Conservation (phyloP, 352 stramenopile genomes). For the Plasmopara halstedii region DNA sequence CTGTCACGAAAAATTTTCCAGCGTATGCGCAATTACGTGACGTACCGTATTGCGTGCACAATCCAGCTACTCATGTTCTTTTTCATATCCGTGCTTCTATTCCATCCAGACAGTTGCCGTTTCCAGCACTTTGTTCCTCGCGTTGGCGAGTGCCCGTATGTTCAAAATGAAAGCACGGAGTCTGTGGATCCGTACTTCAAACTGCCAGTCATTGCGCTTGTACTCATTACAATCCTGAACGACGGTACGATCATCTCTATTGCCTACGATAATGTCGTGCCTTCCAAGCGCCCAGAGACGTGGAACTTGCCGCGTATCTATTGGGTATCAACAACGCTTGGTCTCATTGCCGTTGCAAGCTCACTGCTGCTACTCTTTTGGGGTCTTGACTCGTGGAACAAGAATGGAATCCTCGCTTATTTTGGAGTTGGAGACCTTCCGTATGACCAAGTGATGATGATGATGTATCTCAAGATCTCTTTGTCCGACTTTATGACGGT, state of each 20-base stretch:
- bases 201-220: constrained; percentile 89
- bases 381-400: constrained; percentile 80
- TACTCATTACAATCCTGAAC: constrained; percentile 94
- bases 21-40: constrained; percentile 92
- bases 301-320: constrained; percentile 74
- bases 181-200: constrained; percentile 79
- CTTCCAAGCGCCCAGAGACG: constrained; percentile 53
- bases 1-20: constrained; percentile 91
- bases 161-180: constrained; percentile 36
- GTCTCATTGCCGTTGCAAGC: constrained; percentile 66
- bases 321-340: constrained; percentile 44
- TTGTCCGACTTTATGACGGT: constrained; percentile 92
- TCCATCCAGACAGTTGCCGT: constrained; percentile 75
- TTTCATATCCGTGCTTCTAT: constrained; percentile 87
- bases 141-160: constrained; percentile 42
- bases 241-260: constrained; percentile 91
- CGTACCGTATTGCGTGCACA: constrained; percentile 89
- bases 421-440: constrained; percentile 60
- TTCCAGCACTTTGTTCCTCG: constrained; percentile 61
- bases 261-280: constrained; percentile 82
- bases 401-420: constrained; percentile 44
- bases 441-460: constrained; percentile 87
- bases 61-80: constrained; percentile 92
- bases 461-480: constrained; percentile 94
- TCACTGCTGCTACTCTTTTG: constrained; percentile 83